These are phyloP conservation scores for Copromyces sp. DNA, from an alignment of 495 filamentous ascomycete species.

Conservation along the genomic window DNA sequence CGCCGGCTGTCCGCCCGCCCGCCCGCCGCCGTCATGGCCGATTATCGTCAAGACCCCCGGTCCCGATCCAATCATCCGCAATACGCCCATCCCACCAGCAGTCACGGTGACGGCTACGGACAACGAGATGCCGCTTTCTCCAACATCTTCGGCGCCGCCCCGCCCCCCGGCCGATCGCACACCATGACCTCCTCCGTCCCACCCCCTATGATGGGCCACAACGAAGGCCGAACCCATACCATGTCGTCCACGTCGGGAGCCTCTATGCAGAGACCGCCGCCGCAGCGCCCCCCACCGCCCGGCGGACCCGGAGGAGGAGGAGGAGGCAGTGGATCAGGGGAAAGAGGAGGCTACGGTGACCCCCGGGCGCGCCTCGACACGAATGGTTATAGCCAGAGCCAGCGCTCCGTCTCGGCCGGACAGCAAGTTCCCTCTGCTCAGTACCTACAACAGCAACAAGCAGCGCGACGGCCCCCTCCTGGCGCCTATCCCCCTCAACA, in stretches of 20 bases:
- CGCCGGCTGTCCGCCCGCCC: conserved; percentile 4
- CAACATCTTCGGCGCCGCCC: conserved; percentile 87
- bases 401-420: conserved; percentile 38
- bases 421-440: conserved; percentile 30
- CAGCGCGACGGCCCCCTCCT: conserved; percentile 42
- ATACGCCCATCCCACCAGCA: conserved; percentile 54
- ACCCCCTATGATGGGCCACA: conserved; percentile 25
- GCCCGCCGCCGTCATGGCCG: conserved; percentile 55
- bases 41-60: conserved; percentile 72
- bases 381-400: conserved; percentile 48
- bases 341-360: conserved; percentile 38
- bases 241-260: conserved; percentile 77
- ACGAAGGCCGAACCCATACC: conserved; percentile 66
- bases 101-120: conserved; percentile 24
- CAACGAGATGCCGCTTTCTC: conserved; percentile 93
- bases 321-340: not conserved
- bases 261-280: conserved; percentile 48
- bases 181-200: conserved; percentile 66
- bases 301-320: not conserved
- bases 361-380: conserved; percentile 23
- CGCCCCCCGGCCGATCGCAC: conserved; percentile 77
- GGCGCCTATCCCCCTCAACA: conserved; percentile 24
- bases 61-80: conserved; percentile 36
- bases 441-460: conserved; percentile 27
- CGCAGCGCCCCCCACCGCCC: conserved; percentile 45